phyloP scores from a whole-genome alignment of 768 basidiomycete genomes.

The Albatrellus ellisii region DNA sequence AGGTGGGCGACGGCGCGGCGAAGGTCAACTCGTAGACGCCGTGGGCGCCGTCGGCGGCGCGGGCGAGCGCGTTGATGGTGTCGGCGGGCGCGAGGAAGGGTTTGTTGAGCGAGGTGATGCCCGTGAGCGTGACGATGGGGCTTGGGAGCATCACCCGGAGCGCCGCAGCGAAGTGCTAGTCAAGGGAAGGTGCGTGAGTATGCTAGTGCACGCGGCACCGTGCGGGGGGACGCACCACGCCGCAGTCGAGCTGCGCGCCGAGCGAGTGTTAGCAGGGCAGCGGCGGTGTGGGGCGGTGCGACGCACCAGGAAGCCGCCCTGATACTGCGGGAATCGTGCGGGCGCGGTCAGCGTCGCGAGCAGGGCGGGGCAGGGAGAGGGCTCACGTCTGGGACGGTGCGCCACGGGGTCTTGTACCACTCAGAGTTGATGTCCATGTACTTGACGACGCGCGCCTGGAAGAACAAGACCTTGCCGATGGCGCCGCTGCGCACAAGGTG shows the following conservation, averaged over 20 bases:
- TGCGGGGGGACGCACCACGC: constrained; percentile 39
- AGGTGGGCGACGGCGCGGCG: constrained; percentile 33
- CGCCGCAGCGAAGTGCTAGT: constrained; percentile 53
- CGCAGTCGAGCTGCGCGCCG: constrained; percentile 53
- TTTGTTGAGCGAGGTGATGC: constrained; percentile 54
- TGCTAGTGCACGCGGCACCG: neutral
- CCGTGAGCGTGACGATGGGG: constrained; percentile 41
- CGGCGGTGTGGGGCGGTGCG: neutral
- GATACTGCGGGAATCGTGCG: constrained; percentile 33
- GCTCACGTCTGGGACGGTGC: constrained; percentile 68
- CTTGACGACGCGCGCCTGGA: constrained; percentile 40
- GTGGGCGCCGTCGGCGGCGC: constrained; percentile 34
- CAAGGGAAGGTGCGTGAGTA: neutral
- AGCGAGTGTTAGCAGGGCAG: constrained; percentile 5
- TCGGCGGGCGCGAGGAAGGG: constrained; percentile 68
- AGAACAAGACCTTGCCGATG: constrained; percentile 63
- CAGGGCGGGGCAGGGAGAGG: constrained; percentile 1
- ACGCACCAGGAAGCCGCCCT: constrained; percentile 67
- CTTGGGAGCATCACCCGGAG: constrained; percentile 46
- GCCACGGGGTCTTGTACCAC: constrained; percentile 78
- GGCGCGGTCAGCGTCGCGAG: neutral
- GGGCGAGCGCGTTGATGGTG: constrained; percentile 50
- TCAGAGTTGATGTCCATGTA: constrained; percentile 48
- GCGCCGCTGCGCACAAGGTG: constrained; percentile 40
- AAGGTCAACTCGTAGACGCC: constrained; percentile 55